These are phyloP conservation scores for Fistulinella prunicolor DNA, from an alignment of 768 basidiomycete species.

Conservation along the genomic window DNA sequence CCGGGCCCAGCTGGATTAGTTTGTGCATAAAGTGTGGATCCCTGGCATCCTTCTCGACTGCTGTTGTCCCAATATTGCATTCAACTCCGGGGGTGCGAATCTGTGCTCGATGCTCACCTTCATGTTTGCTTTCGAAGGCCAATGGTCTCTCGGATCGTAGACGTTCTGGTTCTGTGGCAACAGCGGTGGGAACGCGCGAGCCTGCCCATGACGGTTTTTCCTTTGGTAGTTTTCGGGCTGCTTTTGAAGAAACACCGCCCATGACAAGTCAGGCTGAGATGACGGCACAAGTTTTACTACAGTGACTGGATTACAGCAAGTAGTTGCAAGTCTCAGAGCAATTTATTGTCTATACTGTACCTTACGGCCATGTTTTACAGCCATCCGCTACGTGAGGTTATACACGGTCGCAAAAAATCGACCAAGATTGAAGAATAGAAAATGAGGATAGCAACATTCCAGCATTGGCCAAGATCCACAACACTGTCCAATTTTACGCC, in stretches of 20 bases:
- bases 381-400: conserved; percentile 36
- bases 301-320: not conserved
- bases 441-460: conserved; percentile 32
- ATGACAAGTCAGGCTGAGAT: conserved; percentile 31
- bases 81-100: too few species aligned
- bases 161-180: conserved; percentile 7
- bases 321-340: conserved; percentile 6
- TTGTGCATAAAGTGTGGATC: conserved; percentile 74
- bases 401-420: conserved; percentile 35
- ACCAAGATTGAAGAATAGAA: conserved; percentile 33
- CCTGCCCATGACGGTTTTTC: conserved; percentile 50
- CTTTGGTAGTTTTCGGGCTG: conserved; percentile 52
- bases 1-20: conserved; percentile 61
- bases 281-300: too few species aligned
- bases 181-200: conserved; percentile 33
- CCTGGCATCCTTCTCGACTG: conserved; percentile 58
- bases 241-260: conserved; percentile 64
- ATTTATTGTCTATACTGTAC: conserved; percentile 35
- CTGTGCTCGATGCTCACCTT: too few species aligned
- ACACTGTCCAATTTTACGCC: conserved; percentile 22
- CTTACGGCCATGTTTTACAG: conserved; percentile 37
- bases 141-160: conserved; percentile 23
- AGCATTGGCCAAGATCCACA: conserved; percentile 27
- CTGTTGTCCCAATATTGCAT: conserved; percentile 38
- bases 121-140: conserved; percentile 51